Evolutionary conservation across 2,329 filamentous ascomycete species (phyloP).

Genomic region (Verticillium klebahnii): DNA sequence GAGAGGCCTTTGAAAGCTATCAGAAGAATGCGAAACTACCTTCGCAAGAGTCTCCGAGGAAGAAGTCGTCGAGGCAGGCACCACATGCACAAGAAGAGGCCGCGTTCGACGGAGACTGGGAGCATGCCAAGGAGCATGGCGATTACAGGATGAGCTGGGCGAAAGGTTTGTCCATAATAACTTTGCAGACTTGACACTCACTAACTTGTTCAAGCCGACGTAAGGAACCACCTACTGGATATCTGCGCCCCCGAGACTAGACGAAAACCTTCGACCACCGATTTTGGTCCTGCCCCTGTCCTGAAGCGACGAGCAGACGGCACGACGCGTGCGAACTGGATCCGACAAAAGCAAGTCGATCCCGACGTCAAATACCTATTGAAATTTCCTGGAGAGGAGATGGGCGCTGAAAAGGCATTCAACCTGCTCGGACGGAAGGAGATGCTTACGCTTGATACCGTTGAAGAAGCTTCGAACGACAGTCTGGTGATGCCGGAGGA

Average conservation of each 20-base stretch:
- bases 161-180: neutral
- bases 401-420: slow-evolving; percentile 1
- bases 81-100: neutral
- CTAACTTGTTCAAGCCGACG: neutral
- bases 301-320: neutral
- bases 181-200: neutral
- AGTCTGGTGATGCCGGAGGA: neutral
- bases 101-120: neutral
- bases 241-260: neutral
- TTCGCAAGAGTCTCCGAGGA: neutral
- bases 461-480: neutral
- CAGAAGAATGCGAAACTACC: neutral
- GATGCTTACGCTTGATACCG: neutral
- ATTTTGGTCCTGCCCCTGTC: neutral
- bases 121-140: neutral
- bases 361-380: slow-evolving; percentile 3
- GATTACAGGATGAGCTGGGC: neutral
- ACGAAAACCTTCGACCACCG: neutral
- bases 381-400: neutral
- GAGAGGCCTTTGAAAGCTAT: neutral
- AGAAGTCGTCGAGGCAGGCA: neutral
- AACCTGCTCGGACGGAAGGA: neutral
- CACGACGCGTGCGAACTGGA: slow-evolving; percentile 1
- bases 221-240: neutral
- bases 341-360: neutral